Conservation (phyloP, 2,329 filamentous ascomycete species). For the Paraphaeosphaeria minitans region DNA sequence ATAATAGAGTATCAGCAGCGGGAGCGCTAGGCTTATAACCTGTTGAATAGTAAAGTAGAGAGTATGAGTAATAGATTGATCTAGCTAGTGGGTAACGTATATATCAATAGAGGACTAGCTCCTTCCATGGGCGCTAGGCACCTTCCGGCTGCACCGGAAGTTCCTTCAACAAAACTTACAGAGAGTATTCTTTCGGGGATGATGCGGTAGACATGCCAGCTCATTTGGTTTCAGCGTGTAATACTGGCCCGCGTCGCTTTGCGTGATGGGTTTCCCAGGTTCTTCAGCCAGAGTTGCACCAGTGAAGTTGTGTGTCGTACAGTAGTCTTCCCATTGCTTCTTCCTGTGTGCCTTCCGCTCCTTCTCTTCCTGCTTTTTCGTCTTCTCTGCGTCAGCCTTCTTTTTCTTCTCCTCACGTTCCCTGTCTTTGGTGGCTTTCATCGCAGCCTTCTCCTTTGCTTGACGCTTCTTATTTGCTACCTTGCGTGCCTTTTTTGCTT, state of each 20-base stretch:
- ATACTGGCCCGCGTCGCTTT: conserved; percentile 18
- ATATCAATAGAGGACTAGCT: too few relatives aligned
- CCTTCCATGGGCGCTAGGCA: too few relatives aligned
- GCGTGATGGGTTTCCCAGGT: conserved; percentile 14
- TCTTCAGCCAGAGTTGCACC: conserved; percentile 5
- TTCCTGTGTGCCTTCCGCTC: conserved; percentile 10
- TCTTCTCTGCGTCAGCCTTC: background rate
- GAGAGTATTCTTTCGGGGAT: conserved; percentile 8
- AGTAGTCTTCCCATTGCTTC: conserved; percentile 13
- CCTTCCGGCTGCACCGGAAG: too few relatives aligned
- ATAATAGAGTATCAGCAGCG: too few relatives aligned
- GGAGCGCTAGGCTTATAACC: too few relatives aligned
- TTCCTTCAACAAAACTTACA: too few relatives aligned
- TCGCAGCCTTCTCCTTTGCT: background rate
- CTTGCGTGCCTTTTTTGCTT: background rate
- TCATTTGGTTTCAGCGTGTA: conserved; percentile 23
- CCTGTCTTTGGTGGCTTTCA: background rate
- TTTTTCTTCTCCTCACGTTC: background rate
- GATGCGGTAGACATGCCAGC: conserved; percentile 10
- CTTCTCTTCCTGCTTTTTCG: conserved; percentile 8
- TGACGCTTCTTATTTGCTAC: background rate
- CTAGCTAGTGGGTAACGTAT: too few relatives aligned
- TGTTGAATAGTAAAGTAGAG: too few relatives aligned
- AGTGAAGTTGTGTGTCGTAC: conserved; percentile 8
- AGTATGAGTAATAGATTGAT: too few relatives aligned